Percentiles rank a stretch among this genome's conserved stretches.
These are phyloP conservation scores for Pseudocercospora pini-densiflorae DNA, from an alignment of 2,329 filamentous ascomycete species.

Conservation along the genomic window DNA sequence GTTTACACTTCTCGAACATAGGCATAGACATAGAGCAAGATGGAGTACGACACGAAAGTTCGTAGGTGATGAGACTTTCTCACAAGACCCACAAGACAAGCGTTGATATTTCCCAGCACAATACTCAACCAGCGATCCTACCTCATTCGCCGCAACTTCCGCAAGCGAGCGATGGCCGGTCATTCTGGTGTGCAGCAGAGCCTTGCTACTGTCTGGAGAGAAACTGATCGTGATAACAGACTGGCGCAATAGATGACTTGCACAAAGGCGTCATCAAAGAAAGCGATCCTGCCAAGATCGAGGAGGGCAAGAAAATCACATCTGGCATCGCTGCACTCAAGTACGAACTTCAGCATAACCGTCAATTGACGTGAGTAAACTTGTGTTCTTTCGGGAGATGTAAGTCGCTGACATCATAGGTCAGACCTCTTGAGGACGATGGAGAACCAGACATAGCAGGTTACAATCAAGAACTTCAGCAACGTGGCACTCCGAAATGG, in stretches of 20 bases:
- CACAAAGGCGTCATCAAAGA: slow-evolving; percentile 70
- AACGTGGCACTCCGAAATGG: slow-evolving; percentile 77
- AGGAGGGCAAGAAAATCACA: slow-evolving; percentile 86
- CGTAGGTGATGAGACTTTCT: slow-evolving; percentile 56
- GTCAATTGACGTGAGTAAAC: slow-evolving; percentile 68
- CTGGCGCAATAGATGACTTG: slow-evolving; percentile 91
- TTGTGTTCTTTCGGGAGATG: background rate
- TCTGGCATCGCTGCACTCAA: slow-evolving; percentile 81
- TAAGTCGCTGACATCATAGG: slow-evolving; percentile 2
- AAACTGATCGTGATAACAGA: slow-evolving; percentile 56
- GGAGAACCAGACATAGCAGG: slow-evolving; percentile 73
- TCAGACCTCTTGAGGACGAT: slow-evolving; percentile 75
- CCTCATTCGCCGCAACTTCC: slow-evolving; percentile 85
- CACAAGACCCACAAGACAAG: no score
- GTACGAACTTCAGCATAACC: slow-evolving; percentile 92
- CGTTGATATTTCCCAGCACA: slow-evolving; percentile 59
- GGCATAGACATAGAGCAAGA: slow-evolving; percentile 42
- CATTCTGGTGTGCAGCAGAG: slow-evolving; percentile 69
- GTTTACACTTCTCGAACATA: slow-evolving; percentile 7
- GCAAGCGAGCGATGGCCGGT: slow-evolving; percentile 90
- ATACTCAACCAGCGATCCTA: slow-evolving; percentile 78
- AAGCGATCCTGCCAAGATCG: slow-evolving; percentile 66
- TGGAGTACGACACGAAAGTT: slow-evolving; percentile 77
- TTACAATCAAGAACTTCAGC: slow-evolving; percentile 85
- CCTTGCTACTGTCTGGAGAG: background rate